phyloP scores from a whole-genome alignment of 2,329 filamentous ascomycete species.

The Epichloe uncinata region DNA sequence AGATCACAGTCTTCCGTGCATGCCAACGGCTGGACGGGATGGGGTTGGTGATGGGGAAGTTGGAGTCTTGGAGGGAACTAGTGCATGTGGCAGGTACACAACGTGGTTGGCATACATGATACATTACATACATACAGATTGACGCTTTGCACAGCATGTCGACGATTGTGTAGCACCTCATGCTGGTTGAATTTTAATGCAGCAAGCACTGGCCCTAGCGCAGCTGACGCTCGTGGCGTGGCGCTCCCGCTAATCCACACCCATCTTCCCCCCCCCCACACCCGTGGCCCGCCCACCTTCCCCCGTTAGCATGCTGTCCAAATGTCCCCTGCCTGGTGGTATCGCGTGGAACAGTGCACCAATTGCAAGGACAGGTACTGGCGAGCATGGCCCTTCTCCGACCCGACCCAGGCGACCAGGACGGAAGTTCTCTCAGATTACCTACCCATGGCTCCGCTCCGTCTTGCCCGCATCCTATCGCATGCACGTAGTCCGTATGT shows the following conservation, averaged over 20 bases:
- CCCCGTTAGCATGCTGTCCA: neutral
- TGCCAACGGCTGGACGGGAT: neutral
- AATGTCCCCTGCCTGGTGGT: neutral
- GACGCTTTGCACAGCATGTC: neutral
- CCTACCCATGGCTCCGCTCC: neutral
- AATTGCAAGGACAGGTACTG: no score
- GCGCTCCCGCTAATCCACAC: conserved; percentile 4
- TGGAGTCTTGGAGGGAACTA: neutral
- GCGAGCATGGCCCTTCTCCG: neutral
- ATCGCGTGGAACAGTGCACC: neutral
- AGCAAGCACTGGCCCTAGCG: neutral
- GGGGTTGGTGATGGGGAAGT: neutral
- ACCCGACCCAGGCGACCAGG: neutral
- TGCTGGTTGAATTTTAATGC: no score
- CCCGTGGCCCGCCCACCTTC: neutral
- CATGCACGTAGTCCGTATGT: no score
- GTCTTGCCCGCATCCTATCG: neutral
- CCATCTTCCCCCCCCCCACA: neutral
- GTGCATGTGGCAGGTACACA: conserved; percentile 1
- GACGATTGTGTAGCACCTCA: no score
- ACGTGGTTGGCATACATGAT: neutral
- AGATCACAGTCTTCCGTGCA: neutral
- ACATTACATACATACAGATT: neutral
- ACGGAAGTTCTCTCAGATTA: neutral
- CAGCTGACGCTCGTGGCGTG: conserved; percentile 4